These are phyloP conservation scores for Backusella macrospora DNA, from an alignment of 192 early-diverging fungal species.

Conservation along the genomic window DNA sequence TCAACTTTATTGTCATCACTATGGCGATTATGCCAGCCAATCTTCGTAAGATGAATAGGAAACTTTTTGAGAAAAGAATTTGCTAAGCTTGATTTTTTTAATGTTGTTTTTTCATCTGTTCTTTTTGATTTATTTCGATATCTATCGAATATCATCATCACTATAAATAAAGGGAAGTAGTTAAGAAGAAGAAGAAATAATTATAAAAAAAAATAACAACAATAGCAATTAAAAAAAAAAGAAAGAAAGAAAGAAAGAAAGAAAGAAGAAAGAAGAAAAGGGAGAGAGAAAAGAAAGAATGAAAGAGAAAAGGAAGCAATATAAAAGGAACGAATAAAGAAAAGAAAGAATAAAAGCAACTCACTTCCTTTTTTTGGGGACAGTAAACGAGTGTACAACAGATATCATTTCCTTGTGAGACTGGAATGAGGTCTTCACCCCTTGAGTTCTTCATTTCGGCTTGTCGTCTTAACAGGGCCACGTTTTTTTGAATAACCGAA, in stretches of 20 bases:
- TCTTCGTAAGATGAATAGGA: slow-evolving; percentile 20
- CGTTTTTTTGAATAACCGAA: slow-evolving; percentile 9
- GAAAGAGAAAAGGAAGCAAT: slow-evolving; percentile 1
- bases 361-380: slow-evolving; percentile 11
- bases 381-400: slow-evolving; percentile 9
- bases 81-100: slow-evolving; percentile 18
- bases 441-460: slow-evolving; percentile 3
- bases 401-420: neutral
- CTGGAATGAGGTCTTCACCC: neutral
- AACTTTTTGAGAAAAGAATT: slow-evolving; percentile 13
- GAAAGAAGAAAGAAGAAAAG: neutral
- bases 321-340: slow-evolving; percentile 14
- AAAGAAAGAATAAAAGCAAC: neutral
- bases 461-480: slow-evolving; percentile 12
- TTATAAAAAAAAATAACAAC: too few species aligned
- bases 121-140: slow-evolving; percentile 22
- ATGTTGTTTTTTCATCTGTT: slow-evolving; percentile 13
- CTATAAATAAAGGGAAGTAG: neutral
- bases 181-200: neutral
- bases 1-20: slow-evolving; percentile 9
- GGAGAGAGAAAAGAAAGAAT: neutral
- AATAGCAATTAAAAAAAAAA: neutral
- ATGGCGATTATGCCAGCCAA: slow-evolving; percentile 17
- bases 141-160: slow-evolving; percentile 20
- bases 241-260: neutral